phyloP scores from a whole-genome alignment of 805 yeast species.

The Schizosaccharomyces japonicus region DNA sequence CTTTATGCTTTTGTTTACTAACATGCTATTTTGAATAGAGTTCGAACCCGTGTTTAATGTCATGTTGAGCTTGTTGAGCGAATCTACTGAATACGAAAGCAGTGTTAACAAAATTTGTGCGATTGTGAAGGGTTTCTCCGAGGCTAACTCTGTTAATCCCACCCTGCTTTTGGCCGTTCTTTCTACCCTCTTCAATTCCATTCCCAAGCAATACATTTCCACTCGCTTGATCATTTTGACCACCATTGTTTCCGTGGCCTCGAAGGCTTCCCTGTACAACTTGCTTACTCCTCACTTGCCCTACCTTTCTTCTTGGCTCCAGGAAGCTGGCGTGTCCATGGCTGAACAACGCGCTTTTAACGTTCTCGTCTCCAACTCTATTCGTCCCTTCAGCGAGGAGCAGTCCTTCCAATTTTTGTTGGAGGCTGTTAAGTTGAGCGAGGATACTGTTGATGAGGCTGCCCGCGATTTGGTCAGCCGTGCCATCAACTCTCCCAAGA shows the following conservation, averaged over 20 bases:
- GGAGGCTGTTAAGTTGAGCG: not conserved
- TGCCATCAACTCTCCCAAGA: not conserved
- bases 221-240: not conserved
- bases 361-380: not conserved
- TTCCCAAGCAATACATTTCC: not conserved
- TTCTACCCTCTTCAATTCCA: not conserved
- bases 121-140: not conserved
- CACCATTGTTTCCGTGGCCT: not conserved
- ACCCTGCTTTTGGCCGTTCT: not conserved
- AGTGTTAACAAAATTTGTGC: not conserved
- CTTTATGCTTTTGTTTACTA: not conserved
- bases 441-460: not conserved
- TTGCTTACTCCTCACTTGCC: not conserved
- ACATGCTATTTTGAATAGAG: not conserved
- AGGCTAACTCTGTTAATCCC: not conserved
- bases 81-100: not conserved
- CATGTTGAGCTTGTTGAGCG: not conserved
- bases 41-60: not conserved
- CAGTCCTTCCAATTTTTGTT: not conserved
- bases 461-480: slow-evolving; percentile 2
- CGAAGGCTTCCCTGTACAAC: not conserved
- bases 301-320: not conserved
- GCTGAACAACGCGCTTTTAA: not conserved
- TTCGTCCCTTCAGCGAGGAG: not conserved
- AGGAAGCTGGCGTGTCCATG: slow-evolving; percentile 1